Base-by-base conservation (phyloP, 805 yeast genomes). In the Candida qinlingensis region DNA sequence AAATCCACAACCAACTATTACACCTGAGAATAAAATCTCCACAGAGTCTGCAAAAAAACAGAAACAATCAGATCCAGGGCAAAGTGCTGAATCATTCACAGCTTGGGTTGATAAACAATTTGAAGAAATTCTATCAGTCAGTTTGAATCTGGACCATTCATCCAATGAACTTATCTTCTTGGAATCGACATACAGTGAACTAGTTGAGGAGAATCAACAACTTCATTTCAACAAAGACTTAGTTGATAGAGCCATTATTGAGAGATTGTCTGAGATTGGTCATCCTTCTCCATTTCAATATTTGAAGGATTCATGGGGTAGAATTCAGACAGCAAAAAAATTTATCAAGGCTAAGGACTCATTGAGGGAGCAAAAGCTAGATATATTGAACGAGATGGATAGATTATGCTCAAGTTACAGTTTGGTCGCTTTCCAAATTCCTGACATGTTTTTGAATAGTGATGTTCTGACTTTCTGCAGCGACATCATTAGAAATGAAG, bases 341-440 rank as follows among this genome's bases (percentile, higher is more conserved):
- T 50, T 72, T 11, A 51, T 77, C 34, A 66, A 70, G 49, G 61
- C 67, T 41, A 75, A 73, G 55, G 73, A 75, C 49, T 62, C 69
- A 4, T 49, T 65, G 27, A 69, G 67, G 46, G 62, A 63, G 1
- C 58, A 58, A 12, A 77, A 79, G 51, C 36, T 69, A 3, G 58
- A 57, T 6, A 49, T 80, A 6, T 64, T 81, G 44, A 70, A 74
- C 47, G 80, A 80, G 49, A 66, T 78, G 27, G 72, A 77, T 41
- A 63, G 76, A 39, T 67, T 77, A 39, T 61, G 78, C 12, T 67
- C 81, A 11, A 80, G 85, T 28, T 87, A 82, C 64, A 89, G 87
- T 0, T 68, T 83, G 30, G 81, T 86, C 26, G 65, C 83, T 26
- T 82, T 86, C 59, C 88, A 83, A 63, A 76, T 81, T 3, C 83